These are phyloP conservation scores for Amphirosellinia nigrospora DNA, from an alignment of 495 filamentous ascomycete genomes.

Conservation along the genomic window DNA sequence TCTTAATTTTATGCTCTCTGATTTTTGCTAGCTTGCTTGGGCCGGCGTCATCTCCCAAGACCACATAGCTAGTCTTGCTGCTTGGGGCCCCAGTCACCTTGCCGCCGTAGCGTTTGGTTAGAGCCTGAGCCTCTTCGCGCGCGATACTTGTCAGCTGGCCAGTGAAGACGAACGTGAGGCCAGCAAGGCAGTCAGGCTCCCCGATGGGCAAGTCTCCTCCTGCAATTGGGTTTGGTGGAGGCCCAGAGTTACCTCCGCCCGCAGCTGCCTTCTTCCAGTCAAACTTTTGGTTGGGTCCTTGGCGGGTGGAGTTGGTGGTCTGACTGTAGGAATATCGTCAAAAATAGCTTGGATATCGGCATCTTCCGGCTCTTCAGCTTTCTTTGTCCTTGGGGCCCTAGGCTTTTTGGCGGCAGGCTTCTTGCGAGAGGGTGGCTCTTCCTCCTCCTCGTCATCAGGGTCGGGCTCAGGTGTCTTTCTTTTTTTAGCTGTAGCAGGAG, in stretches of 20 bases:
- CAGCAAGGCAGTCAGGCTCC: conserved; percentile 87
- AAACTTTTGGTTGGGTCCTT: conserved; percentile 72
- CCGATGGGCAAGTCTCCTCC: conserved; percentile 81
- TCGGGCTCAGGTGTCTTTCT: conserved; percentile 52
- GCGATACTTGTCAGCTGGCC: conserved; percentile 79
- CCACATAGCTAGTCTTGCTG: conserved; percentile 90
- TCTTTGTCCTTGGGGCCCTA: conserved; percentile 63
- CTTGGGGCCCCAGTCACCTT: conserved; percentile 87
- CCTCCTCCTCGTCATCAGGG: conserved; percentile 51
- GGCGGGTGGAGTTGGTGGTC: conserved; percentile 80
- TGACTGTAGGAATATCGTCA: conserved; percentile 81
- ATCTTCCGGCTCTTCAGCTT: conserved; percentile 60
- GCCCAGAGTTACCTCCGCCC: conserved; percentile 60
- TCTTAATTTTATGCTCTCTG: conserved; percentile 74
- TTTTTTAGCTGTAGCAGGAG: conserved; percentile 50
- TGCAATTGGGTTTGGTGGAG: conserved; percentile 65
- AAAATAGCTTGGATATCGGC: conserved; percentile 82
- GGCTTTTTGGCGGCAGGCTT: conserved; percentile 69
- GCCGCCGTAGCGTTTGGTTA: conserved; percentile 93
- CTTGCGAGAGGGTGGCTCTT: conserved; percentile 52
- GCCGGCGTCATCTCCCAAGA: conserved; percentile 88
- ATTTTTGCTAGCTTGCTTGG: conserved; percentile 95
- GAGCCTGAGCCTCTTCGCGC: conserved; percentile 81
- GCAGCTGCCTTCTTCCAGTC: conserved; percentile 61
- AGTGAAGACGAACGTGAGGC: conserved; percentile 97